Evolutionary conservation across 352 stramenopile species (phyloP).

Genomic region (Globisporangium rhizosaccharum): DNA sequence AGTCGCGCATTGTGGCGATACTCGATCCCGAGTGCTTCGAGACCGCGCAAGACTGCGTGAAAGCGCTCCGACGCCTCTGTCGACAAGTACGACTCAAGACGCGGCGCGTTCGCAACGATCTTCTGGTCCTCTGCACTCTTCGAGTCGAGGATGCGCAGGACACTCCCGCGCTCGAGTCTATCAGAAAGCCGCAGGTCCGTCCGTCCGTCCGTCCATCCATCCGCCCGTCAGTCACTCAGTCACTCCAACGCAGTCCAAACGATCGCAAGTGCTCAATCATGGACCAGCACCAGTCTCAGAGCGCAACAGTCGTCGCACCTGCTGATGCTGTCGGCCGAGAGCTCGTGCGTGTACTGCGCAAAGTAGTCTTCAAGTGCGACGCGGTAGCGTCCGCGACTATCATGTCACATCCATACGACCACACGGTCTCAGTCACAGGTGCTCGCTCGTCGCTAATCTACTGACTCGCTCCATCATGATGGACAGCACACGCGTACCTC

Average conservation of each 20-base stretch:
- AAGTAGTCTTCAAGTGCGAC: constrained; percentile 63
- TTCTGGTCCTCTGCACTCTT: constrained; percentile 70
- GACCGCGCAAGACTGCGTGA: constrained; percentile 44
- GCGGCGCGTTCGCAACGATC: constrained; percentile 60
- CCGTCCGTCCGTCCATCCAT: background rate
- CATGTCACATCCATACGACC: background rate
- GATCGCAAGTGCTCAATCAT: background rate
- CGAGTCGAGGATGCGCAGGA: constrained; percentile 84
- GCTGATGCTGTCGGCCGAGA: constrained; percentile 73
- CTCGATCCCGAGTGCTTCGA: constrained; percentile 54
- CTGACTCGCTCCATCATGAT: background rate
- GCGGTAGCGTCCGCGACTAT: constrained; percentile 67
- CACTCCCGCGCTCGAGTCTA: constrained; percentile 75
- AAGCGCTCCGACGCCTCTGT: constrained; percentile 67
- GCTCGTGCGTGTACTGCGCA: constrained; percentile 43
- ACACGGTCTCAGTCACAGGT: background rate
- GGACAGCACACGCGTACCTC: constrained; percentile 30
- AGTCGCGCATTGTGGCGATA: constrained; percentile 65
- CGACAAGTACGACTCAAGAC: constrained; percentile 60
- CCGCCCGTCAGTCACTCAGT: background rate
- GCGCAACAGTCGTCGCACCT: constrained; percentile 24
- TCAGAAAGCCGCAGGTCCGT: too few species aligned
- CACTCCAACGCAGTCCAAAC: background rate
- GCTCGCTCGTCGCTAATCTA: background rate
- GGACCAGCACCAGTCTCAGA: too few species aligned